These are phyloP conservation scores for Globomyces pollinis-pini DNA, from an alignment of 192 early-diverging fungal species.

Conservation along the genomic window DNA sequence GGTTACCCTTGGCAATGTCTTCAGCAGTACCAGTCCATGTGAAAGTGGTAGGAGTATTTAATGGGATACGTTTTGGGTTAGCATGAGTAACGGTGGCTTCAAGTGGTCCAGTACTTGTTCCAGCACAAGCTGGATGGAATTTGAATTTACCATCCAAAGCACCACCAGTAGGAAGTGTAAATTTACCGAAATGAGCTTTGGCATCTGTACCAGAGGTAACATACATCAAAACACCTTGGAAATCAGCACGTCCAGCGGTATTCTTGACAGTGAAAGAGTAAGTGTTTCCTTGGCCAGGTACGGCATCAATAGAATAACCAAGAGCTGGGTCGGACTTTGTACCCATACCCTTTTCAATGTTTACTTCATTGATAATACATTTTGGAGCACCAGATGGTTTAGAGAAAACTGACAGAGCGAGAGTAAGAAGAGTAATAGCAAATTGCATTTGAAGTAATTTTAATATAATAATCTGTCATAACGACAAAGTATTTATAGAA, in stretches of 20 bases:
- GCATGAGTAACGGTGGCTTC: slow-evolving; percentile 1
- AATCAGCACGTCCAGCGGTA: background rate
- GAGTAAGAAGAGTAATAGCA: slow-evolving; percentile 6
- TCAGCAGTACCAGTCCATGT: slow-evolving; percentile 1
- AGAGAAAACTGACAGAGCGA: slow-evolving; percentile 14
- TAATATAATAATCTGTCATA: no score
- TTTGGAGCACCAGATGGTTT: slow-evolving; percentile 27
- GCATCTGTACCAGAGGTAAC: slow-evolving; percentile 4
- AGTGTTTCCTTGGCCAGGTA: background rate
- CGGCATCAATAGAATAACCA: slow-evolving; percentile 7
- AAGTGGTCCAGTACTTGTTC: background rate
- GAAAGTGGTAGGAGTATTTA: background rate
- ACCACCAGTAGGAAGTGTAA: background rate
- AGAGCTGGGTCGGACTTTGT: background rate
- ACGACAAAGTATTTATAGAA: no score
- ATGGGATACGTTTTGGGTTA: background rate
- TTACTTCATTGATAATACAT: slow-evolving; percentile 25
- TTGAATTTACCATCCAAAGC: slow-evolving; percentile 1
- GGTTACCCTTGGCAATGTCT: slow-evolving; percentile 1
- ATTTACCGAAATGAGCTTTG: background rate
- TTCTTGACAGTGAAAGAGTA: background rate
- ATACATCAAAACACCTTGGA: slow-evolving; percentile 7
- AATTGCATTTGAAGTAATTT: no score
- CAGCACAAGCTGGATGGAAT: background rate
- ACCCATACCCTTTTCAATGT: background rate